Evolutionary conservation across 2,329 filamentous ascomycete species (phyloP), one percentile per base, ranked within the genome.

Genomic region (Aspergillus sojae): DNA sequence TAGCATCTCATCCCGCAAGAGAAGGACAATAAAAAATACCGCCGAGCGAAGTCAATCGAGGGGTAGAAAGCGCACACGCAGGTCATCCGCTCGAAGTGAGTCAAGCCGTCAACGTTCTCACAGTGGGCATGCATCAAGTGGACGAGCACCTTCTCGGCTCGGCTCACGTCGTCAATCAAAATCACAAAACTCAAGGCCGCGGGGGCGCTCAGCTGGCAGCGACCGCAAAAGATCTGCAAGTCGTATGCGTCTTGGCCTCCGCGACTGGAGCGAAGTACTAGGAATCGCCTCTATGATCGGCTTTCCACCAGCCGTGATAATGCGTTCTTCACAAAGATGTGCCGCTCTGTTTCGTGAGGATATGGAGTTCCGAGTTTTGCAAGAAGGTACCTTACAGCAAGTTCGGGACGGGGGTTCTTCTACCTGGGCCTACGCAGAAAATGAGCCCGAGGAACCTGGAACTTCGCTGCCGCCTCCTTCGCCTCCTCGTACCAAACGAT

Each of bases 251-350:
- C 70, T 72, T 41, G 72, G 73, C 32, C 79, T 88, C 14, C 85
- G 91, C 26, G 91, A 96, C 78, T 98, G 94, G 94, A 91, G 88
- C 68, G 92, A 96, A 68, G 86, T 97, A 1, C 79, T 97, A 32
- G 91, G 91, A 0, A 84, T 93, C 0, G 94, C 94, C 3, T 85
- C 91, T 0, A 79, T 96, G 57, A 86, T 86, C 2, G 92, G 91
- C 0, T 94, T 93, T 77, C 81, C 90, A 1, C 77, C 82, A 0
- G 76, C 80, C 1, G 90, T 88, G 0, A 78, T 97, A 14, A 85
- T 88, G 58, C 86, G 91, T 34, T 86, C 93, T 0, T 86, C 90
- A 2, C 83, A 88, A 71, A 86, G 94, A 56, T 98, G 94, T 71
- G 87, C 90, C 2, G 81, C 86, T 53, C 80, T 97, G 0, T 97